Evolutionary conservation across 192 early-diverging fungal genomes (phyloP), one percentile per base, ranked within the genome.

Genomic region (Entomortierella chlamydospora): DNA sequence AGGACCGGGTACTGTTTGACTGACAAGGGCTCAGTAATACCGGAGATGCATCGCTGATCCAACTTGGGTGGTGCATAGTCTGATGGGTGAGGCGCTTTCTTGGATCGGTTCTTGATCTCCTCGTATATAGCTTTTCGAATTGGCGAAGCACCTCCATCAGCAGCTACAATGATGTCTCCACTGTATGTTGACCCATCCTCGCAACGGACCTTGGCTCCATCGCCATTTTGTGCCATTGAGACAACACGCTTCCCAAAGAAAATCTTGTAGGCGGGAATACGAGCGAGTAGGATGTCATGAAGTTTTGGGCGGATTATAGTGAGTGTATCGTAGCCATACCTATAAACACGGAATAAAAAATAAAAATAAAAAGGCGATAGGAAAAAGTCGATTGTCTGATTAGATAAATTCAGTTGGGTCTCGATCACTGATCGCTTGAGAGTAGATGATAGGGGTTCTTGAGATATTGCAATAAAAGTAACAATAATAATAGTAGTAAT

Each of bases 191-290:
- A 57, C 8, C 66, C 73, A 28, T 77, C 73, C 47, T 68, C 45
- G n/a, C 73, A 77, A 8, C 66, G 73, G 29, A 77, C 66, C 15
- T 77, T 77, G 59, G 63, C n/a, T 1, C 73, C 73, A 20, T 77
- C 65, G 6, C 29, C 41, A 47, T 26, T 68, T n/a, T 77, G 73
- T 17, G 53, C 43, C 30, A 66, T 68, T 23, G 64, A 61, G 20
- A 34, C 22, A 18, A 77, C 73, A 23, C 60, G 64, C 29, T 77
- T 77, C 11, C 15, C 23, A n/a, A 77, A 77, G 18, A 77, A 51
- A 52, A 77, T 31, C 6, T 68, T 77, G 65, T 77, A 77, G 33
- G 73, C 73, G 15, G 73, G 73, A 15, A 77, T 68, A 33, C 73
- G 64, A 3, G 73, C 66, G 53, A 77, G 64, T 15, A 77, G 33